Evolutionary conservation across 148 eudicot genomes (phyloP), one percentile per base, ranked within the genome.

Genomic region (Nepenthes gracilis): DNA sequence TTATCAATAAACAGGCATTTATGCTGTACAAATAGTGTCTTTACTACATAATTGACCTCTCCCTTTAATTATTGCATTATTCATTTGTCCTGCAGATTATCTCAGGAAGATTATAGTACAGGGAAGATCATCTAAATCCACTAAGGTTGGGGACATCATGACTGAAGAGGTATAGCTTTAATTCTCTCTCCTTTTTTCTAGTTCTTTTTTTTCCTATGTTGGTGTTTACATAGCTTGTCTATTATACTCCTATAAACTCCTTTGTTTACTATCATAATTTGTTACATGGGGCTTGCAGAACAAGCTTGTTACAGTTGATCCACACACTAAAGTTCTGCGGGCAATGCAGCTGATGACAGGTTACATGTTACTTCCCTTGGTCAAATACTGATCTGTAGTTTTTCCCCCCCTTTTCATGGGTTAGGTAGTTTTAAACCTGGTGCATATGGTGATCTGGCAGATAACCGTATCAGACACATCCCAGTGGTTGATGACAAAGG

Each of bases 301-400:
- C 83, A 93, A 89, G 71, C 99, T 93, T 60, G 86, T 93, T 51
- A 93, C 97, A 14, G 97, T 93, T 36, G 80, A 81, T 36, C 89
- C 96, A 2, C 77, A 75, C 49, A 93, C 99, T 52, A 93, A 86
- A 71, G 95, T 89, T 68, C 72, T 93, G 66, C 81, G 77, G 76
- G 99, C 99, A 47, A 89, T 93, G 99, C 95, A 93, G 54, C 75
- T 89, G 35, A 93, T 93, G 97, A 93, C 99, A 69, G 99, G 96
- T 89, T 65, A 11, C 43, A 14, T 34, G 9, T 32, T 45, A 23
- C 8, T 59, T 36, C 47, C 47, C 47, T 36, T 36, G 47, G 33
- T 12, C 4, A 37, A n/a, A 10, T 37, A 59, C 8, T 23, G 12
- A 11, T 14, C 36, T 59, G 14, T 43, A 11, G 6, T 2, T 6